Evolutionary conservation across 139 green algal species (phyloP).

Genomic region (Diplosphaera chodatii): DNA sequence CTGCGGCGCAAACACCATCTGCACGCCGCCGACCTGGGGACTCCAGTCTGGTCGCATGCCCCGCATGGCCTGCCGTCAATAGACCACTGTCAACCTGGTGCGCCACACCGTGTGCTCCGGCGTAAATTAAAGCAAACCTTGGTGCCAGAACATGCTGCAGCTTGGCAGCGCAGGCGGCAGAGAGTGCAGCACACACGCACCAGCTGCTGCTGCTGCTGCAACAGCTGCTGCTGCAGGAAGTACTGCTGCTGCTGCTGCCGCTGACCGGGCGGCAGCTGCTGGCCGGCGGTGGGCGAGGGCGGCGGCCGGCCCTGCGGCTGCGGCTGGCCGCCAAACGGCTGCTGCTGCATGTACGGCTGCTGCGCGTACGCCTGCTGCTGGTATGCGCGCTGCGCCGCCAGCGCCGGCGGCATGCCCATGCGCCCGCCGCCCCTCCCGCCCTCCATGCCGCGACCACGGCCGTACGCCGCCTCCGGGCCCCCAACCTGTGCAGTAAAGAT

Average conservation of each 20-base stretch:
- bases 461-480: neutral
- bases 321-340: neutral
- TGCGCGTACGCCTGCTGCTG: neutral
- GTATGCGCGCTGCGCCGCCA: neutral
- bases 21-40: neutral
- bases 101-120: too few relatives aligned
- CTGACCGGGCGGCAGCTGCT: neutral
- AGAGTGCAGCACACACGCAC: too few relatives aligned
- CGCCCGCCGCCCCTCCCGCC: too few relatives aligned
- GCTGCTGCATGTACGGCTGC: neutral
- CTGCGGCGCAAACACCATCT: neutral
- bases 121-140: too few relatives aligned
- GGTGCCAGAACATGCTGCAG: too few relatives aligned
- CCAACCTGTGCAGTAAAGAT: neutral
- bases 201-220: neutral
- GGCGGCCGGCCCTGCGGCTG: neutral
- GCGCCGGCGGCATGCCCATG: neutral
- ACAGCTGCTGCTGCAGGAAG: neutral
- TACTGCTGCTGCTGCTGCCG: neutral
- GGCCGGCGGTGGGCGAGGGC: too few relatives aligned
- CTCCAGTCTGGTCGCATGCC: neutral
- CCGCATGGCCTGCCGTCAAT: neutral
- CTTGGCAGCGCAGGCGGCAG: too few relatives aligned
- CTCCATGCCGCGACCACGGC: neutral
- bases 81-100: too few relatives aligned